Evolutionary conservation across 306 rosid species (phyloP), one percentile per base, ranked within the genome.

Genomic region (Dryas alaskensis): DNA sequence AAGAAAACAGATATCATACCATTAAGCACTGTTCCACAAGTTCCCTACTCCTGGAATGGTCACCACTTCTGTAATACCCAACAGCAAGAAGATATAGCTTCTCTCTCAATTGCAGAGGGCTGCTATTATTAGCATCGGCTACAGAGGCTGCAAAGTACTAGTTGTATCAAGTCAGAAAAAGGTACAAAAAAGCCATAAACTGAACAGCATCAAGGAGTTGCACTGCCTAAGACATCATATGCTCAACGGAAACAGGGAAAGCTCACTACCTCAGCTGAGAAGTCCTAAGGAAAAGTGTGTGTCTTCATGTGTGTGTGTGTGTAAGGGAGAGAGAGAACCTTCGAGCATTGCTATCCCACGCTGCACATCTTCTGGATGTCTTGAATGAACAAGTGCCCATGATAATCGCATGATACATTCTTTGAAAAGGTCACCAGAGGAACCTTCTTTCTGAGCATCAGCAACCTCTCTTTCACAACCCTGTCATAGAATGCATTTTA

Each of bases 281-380:
- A n/a, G 0, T 27, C 39, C 37, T 11, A 50, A 10, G 13, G 42
- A 58, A 37, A 12, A 57, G 37, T 31, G 42, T 4, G n/a, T 10
- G 42, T 6, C 37, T 11, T 14, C 5, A 44, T 60, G 65, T 1
- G 65, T 39, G 19, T 0, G 19, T 60, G 16, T 37, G 16, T 13
- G 65, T 31, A 17, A 13, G 66, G 55, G 9, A 43, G 10, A 13
- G 44, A 72, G 5, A 8, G 2, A 31, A 90, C 98, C 88, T 90
- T 89, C 90, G 81, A 93, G 97, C 98, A 90, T 90, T 61, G 96
- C 98, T 43, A 90, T 90, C 54, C 98, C 98, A n/a, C 97, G 98
- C 60, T 89, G 96, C 9, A 89, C 92, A 79, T 93, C 97, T 72
- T 89, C 85, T 0, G 92, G 80, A 3, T 80, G 89, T 73, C 87